Evolutionary conservation across 805 yeast genomes (phyloP).

Genomic region (Diddensiella caesifluorescens): DNA sequence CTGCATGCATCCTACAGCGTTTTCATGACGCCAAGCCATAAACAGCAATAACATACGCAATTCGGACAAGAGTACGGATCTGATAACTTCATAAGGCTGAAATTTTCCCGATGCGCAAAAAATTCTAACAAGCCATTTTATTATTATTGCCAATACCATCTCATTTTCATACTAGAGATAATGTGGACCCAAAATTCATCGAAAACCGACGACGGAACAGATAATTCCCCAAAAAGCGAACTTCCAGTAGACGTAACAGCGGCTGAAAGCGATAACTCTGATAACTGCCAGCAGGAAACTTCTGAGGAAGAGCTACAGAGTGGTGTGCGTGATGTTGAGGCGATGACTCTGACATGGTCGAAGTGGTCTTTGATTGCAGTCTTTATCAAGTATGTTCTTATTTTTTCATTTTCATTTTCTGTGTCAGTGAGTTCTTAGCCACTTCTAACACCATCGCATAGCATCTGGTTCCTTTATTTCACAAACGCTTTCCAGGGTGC

Average conservation of each 20-base stretch:
- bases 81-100: too few species aligned
- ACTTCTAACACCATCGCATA: not conserved
- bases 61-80: too few species aligned
- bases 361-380: slow-evolving; percentile 26
- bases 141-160: too few species aligned
- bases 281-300: not conserved
- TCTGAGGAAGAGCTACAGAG: slow-evolving; percentile 1
- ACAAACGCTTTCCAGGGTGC: slow-evolving; percentile 32
- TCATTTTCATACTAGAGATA: too few species aligned
- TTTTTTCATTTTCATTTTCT: not conserved
- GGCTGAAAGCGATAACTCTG: not conserved
- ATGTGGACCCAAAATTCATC: too few species aligned
- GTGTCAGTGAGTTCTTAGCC: too few species aligned
- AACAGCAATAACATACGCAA: too few species aligned
- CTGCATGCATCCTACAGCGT: too few species aligned
- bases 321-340: slow-evolving; percentile 30
- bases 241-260: too few species aligned
- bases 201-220: not conserved
- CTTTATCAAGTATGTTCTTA: slow-evolving; percentile 25
- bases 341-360: slow-evolving; percentile 31
- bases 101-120: too few species aligned
- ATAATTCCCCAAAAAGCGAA: not conserved
- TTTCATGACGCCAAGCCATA: too few species aligned
- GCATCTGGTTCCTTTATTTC: slow-evolving; percentile 27
- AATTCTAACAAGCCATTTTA: too few species aligned